A percentile compares a stretch with the other conserved stretches of the same genome.
These are phyloP conservation scores for Solanum aculeatissimum DNA, from an alignment of 305 asterid genomes.

Conservation along the genomic window DNA sequence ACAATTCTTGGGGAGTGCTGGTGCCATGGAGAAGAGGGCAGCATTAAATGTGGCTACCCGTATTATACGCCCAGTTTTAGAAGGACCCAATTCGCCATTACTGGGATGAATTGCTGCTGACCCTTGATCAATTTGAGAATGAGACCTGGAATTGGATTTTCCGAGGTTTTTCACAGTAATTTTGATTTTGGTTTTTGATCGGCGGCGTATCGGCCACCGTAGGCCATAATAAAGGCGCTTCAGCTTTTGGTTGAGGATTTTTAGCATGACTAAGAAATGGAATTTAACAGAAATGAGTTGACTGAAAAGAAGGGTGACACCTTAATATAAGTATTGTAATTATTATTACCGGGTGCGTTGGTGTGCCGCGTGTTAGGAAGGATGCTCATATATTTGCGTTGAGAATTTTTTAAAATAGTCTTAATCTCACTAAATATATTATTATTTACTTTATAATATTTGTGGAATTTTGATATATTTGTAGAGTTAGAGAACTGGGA, in stretches of 20 bases:
- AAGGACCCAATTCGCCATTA: conserved; percentile 16
- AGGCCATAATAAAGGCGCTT: conserved; percentile 40
- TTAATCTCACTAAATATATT: no score
- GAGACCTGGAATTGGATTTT: conserved; percentile 36
- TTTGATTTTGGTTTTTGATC: conserved; percentile 31
- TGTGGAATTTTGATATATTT: no score
- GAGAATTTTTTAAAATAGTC: no score
- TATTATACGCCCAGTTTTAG: conserved; percentile 13
- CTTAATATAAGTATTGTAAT: neutral
- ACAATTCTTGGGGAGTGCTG: conserved; percentile 37
- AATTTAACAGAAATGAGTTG: neutral
- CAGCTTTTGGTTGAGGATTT: conserved; percentile 38
- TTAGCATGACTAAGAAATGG: conserved; percentile 25
- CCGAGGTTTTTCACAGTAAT: conserved; percentile 46
- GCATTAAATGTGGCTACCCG: conserved; percentile 83
- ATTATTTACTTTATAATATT: no score
- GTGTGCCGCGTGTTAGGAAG: no score
- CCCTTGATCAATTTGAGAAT: conserved; percentile 9
- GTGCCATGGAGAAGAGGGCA: conserved; percentile 97
- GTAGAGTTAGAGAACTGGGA: neutral
- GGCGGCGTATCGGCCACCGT: conserved; percentile 55
- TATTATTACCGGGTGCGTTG: no score
- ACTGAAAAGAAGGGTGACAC: neutral
- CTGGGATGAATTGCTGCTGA: conserved; percentile 77
- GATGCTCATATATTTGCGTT: no score